Conservation (phyloP, 441 rosid species). For the Adansonia rubrostipa region DNA sequence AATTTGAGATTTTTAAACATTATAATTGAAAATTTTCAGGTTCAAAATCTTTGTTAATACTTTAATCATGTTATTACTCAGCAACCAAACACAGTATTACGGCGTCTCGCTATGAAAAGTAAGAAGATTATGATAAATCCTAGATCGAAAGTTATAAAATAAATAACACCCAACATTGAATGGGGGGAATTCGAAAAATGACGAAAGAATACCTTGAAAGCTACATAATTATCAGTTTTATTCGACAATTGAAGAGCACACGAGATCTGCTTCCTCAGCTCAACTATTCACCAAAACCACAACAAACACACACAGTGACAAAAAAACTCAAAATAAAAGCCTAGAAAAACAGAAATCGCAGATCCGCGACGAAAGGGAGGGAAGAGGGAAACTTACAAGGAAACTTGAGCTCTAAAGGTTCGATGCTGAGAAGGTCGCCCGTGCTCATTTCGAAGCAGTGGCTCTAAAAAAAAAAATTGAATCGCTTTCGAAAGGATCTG, state of each 20-base stretch:
- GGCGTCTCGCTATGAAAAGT: not conserved
- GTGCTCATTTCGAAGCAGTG: conserved; percentile 48
- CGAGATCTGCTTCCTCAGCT: conserved; percentile 87
- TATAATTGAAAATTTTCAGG: not conserved
- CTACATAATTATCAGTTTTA: conserved; percentile 64
- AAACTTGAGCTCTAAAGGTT: conserved; percentile 72
- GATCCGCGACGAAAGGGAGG: not conserved
- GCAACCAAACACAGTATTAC: conserved; percentile 26
- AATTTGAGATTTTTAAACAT: conserved; percentile 4
- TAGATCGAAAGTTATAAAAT: not conserved
- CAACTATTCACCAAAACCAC: conserved; percentile 50
- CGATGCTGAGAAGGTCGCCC: conserved; percentile 72
- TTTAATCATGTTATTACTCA: not conserved
- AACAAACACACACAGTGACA: not conserved
- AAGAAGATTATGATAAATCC: not conserved
- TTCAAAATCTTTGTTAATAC: not conserved
- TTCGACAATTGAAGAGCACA: conserved; percentile 69
- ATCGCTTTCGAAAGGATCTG: conserved; percentile 25
- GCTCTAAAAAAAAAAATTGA: not conserved
- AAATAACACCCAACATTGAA: not conserved
- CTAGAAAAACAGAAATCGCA: conserved; percentile 18
- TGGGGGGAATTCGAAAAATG: conserved; percentile 9
- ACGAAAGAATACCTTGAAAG: conserved; percentile 56
- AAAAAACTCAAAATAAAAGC: conserved; percentile 7
- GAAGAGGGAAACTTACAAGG: conserved; percentile 43